A percentile compares a stretch with the other conserved stretches of the same genome.
Evolutionary conservation across 108 stramenopile species (phyloP).

Genomic region (Nitzschia sp.): DNA sequence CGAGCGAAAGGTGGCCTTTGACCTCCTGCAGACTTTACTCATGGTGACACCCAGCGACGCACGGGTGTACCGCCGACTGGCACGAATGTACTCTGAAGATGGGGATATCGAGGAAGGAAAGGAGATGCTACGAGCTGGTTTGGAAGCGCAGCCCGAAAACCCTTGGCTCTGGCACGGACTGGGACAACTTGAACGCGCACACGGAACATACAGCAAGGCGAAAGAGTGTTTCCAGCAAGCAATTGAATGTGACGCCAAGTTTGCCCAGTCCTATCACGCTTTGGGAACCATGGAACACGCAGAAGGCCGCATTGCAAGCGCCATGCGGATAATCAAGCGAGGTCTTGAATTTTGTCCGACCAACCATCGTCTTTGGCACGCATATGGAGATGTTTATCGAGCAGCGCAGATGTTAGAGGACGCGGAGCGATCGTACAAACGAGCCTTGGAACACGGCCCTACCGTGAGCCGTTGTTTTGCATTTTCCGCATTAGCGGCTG

Average conservation of each 20-base stretch:
- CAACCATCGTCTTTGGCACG: conserved; percentile 83
- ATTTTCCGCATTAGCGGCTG: conserved; percentile 63
- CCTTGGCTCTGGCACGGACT: conserved; percentile 72
- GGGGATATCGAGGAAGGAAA: conserved; percentile 52
- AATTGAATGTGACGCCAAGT: conserved; percentile 55
- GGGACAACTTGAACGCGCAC: conserved; percentile 53
- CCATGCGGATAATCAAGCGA: conserved; percentile 61
- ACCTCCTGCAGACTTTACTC: conserved; percentile 46
- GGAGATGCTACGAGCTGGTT: conserved; percentile 47
- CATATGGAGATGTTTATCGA: conserved; percentile 76
- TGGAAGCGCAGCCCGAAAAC: conserved; percentile 44
- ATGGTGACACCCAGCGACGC: conserved; percentile 69
- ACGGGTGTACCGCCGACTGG: conserved; percentile 69
- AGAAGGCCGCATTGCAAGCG: conserved; percentile 63
- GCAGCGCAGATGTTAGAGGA: conserved; percentile 72
- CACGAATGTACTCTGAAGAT: conserved; percentile 68
- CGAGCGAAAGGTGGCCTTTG: conserved; percentile 48
- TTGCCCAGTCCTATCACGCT: conserved; percentile 82
- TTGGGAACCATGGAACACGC: conserved; percentile 68
- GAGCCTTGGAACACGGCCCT: conserved; percentile 54
- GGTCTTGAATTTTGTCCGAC: conserved; percentile 65
- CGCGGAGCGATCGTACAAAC: conserved; percentile 64
- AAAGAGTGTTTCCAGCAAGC: conserved; percentile 50
- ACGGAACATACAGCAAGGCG: conserved; percentile 39
- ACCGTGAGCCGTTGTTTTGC: conserved; percentile 64